phyloP scores from a whole-genome alignment of 306 rosid genomes.

The Gastrolobium villosum region DNA sequence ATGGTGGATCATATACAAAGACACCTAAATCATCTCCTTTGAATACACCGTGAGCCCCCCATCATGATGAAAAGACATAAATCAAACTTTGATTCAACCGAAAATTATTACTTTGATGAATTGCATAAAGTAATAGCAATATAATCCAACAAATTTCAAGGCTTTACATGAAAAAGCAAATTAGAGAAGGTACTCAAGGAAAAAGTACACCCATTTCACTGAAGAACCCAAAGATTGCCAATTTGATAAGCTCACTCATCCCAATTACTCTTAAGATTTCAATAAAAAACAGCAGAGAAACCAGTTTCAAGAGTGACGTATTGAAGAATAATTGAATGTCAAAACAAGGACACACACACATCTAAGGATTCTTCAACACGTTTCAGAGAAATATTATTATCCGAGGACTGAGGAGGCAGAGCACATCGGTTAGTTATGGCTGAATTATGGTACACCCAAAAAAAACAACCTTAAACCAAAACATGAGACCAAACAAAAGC shows the following conservation, averaged over 20 bases:
- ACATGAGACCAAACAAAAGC: constrained; percentile 22
- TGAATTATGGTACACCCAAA: constrained; percentile 39
- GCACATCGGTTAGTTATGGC: background rate
- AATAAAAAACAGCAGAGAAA: constrained; percentile 9
- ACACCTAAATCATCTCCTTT: background rate
- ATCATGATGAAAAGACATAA: background rate
- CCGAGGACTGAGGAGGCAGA: constrained; percentile 10
- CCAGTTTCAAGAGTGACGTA: constrained; percentile 32
- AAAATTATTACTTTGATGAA: background rate
- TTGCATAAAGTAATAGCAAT: constrained; percentile 10
- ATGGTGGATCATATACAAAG: background rate
- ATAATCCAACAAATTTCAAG: constrained; percentile 23
- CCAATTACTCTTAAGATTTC: constrained; percentile 12
- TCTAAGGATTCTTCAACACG: background rate
- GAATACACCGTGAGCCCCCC: background rate
- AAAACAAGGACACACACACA: constrained; percentile 40
- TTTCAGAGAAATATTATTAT: constrained; percentile 4
- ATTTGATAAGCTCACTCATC: background rate
- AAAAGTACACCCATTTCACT: constrained; percentile 26
- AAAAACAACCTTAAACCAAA: constrained; percentile 50
- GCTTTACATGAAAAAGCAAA: constrained; percentile 15
- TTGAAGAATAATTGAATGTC: constrained; percentile 23
- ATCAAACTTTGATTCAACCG: constrained; percentile 2
- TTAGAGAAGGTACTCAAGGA: constrained; percentile 9
- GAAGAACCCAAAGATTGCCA: constrained; percentile 21